Evolutionary conservation across 2,329 filamentous ascomycete species (phyloP).

Genomic region (Colletotrichum horii): DNA sequence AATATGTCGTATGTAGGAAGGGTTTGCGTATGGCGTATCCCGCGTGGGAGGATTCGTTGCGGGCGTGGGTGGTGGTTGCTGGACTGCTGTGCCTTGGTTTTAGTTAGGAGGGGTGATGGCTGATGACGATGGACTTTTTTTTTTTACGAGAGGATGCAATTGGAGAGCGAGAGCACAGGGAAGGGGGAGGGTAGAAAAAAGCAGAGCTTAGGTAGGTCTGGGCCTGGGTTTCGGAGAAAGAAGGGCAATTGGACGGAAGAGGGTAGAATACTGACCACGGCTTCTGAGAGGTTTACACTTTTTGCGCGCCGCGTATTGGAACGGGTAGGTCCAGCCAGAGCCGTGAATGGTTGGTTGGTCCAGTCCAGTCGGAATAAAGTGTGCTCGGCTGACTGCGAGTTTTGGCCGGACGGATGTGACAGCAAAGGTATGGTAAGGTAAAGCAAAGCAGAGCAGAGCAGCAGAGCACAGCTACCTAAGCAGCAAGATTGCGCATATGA

Average conservation of each 20-base stretch:
- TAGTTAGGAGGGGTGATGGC: conserved; percentile 12
- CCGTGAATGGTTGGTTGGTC: neutral
- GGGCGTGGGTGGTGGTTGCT: neutral
- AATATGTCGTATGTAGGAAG: conserved; percentile 12
- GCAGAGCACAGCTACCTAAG: neutral
- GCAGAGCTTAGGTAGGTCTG: neutral
- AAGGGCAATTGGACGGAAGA: neutral
- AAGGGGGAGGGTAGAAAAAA: neutral
- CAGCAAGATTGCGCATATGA: conserved; percentile 10
- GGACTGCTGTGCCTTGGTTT: conserved; percentile 13
- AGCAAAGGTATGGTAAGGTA: neutral
- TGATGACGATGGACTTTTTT: conserved; percentile 16
- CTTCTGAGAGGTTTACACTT: neutral
- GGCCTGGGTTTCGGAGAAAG: neutral
- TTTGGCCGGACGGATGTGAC: neutral
- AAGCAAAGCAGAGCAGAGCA: neutral
- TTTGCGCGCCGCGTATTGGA: neutral
- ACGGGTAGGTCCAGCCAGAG: neutral
- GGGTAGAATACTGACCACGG: neutral
- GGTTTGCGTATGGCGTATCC: neutral
- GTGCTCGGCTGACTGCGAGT: conserved; percentile 10
- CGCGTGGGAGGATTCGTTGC: neutral
- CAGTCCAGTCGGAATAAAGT: conserved; percentile 5
- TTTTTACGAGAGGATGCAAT: neutral
- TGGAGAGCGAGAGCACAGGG: neutral